Percentiles rank a stretch among this genome's conserved stretches.
These are phyloP conservation scores for Pholiota microspora DNA, from an alignment of 768 basidiomycete species.

Conservation along the genomic window DNA sequence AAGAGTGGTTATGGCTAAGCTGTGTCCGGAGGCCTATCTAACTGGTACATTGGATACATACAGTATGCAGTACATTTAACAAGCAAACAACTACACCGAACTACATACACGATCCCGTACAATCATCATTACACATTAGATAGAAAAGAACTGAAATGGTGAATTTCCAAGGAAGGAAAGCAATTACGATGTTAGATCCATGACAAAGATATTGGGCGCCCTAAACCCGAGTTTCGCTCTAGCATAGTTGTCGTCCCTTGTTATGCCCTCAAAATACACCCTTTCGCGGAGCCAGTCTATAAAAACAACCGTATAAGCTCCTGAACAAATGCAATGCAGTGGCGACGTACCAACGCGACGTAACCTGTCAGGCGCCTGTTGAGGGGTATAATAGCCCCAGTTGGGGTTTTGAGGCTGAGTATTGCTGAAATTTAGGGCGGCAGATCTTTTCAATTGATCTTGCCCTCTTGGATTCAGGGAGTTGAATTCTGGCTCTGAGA, in stretches of 20 bases:
- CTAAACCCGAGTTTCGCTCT: constrained; percentile 64
- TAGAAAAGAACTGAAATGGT: not conserved
- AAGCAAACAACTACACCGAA: too few species aligned
- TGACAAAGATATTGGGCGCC: constrained; percentile 78
- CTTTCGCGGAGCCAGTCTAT: constrained; percentile 79
- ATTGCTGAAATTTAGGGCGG: constrained; percentile 34
- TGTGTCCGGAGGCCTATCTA: too few species aligned
- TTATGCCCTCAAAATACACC: constrained; percentile 65
- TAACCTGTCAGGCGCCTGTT: constrained; percentile 45
- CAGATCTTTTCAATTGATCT: constrained; percentile 67
- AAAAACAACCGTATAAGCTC: not conserved
- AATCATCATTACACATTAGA: not conserved
- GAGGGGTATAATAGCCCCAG: constrained; percentile 48
- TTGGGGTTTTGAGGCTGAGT: constrained; percentile 18
- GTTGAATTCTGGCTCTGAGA: constrained; percentile 65
- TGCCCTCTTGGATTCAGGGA: constrained; percentile 62
- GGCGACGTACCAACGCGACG: constrained; percentile 60
- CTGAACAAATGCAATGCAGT: not conserved
- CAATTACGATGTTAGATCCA: constrained; percentile 53
- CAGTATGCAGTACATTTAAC: too few species aligned
- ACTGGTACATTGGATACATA: too few species aligned
- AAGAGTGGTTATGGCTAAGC: too few species aligned
- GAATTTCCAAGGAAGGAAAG: not conserved
- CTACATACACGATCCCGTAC: not conserved
- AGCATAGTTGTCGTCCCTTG: constrained; percentile 59